Percentiles rank a stretch among this genome's conserved stretches.
phyloP scores from a whole-genome alignment of 2,329 filamentous ascomycete genomes.

The Scedosporium boydii region DNA sequence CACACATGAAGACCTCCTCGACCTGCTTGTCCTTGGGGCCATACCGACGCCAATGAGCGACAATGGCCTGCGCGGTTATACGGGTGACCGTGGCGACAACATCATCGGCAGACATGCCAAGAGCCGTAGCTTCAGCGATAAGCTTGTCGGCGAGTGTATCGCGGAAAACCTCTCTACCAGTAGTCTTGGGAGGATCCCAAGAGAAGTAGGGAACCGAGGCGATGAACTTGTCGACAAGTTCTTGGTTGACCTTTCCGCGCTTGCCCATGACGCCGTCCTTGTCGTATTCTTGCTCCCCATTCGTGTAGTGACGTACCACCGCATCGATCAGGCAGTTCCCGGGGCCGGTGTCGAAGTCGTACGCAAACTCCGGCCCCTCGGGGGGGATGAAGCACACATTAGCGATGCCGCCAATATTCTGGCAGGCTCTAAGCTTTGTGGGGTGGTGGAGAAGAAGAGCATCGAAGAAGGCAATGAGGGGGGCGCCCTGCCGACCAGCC shows the following conservation, averaged over 20 bases:
- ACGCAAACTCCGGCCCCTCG: constrained; percentile 21
- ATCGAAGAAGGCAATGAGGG: constrained; percentile 49
- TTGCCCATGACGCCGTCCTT: constrained; percentile 39
- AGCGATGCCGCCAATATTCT: constrained; percentile 52
- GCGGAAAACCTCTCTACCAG: constrained; percentile 49
- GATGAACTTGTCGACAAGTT: constrained; percentile 42
- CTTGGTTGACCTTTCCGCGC: constrained; percentile 37
- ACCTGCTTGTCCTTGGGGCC: constrained; percentile 24
- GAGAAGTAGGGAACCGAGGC: constrained; percentile 36
- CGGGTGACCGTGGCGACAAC: constrained; percentile 49
- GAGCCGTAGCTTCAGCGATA: constrained; percentile 34
- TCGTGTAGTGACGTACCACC: constrained; percentile 42
- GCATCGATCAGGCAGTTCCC: constrained; percentile 49
- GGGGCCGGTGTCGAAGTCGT: constrained; percentile 46
- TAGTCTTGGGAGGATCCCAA: constrained; percentile 43
- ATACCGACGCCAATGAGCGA: constrained; percentile 37
- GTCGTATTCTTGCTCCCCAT: constrained; percentile 40
- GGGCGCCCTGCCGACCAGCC: constrained; percentile 43
- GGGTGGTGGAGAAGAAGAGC: constrained; percentile 45
- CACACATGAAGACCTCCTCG: constrained; percentile 51
- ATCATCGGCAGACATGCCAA: constrained; percentile 37
- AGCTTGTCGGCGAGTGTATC: constrained; percentile 44
- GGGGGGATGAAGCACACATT: constrained; percentile 52
- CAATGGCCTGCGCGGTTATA: constrained; percentile 49
- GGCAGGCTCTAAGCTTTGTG: constrained; percentile 45